phyloP scores from a whole-genome alignment of 495 filamentous ascomycete species.

The Daldinia caldariorum region DNA sequence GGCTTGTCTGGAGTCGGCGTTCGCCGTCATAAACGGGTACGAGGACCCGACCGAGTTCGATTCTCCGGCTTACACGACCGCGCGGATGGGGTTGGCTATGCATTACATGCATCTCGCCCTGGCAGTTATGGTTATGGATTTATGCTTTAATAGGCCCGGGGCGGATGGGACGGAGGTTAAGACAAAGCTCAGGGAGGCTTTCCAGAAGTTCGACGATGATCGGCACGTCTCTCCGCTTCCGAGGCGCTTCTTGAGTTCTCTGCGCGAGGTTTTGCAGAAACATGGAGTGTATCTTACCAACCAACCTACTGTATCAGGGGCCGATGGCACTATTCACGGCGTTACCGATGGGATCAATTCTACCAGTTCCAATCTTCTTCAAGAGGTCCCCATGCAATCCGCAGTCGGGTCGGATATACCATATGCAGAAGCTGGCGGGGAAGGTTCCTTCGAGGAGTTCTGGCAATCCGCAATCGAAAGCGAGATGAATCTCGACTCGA shows the following conservation, averaged over 20 bases:
- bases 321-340: neutral
- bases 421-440: neutral
- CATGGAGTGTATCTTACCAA: neutral
- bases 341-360: neutral
- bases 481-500: slow-evolving; percentile 37
- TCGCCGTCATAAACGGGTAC: slow-evolving; percentile 57
- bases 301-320: neutral
- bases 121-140: slow-evolving; percentile 48
- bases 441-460: slow-evolving; percentile 35
- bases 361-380: neutral
- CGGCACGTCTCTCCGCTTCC: neutral
- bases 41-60: slow-evolving; percentile 42
- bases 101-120: slow-evolving; percentile 46
- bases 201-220: slow-evolving; percentile 3
- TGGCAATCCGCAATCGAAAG: slow-evolving; percentile 33
- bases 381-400: neutral
- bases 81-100: slow-evolving; percentile 41
- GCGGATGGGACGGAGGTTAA: neutral
- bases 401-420: neutral
- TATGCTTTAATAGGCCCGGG: slow-evolving; percentile 39
- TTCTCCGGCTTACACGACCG: slow-evolving; percentile 26
- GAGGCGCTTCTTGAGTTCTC: neutral
- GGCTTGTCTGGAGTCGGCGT: slow-evolving; percentile 55
- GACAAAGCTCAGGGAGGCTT: neutral
- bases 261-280: neutral